Evolutionary conservation across 2,329 filamentous ascomycete genomes (phyloP).

Genomic region (Diaporthe eres): DNA sequence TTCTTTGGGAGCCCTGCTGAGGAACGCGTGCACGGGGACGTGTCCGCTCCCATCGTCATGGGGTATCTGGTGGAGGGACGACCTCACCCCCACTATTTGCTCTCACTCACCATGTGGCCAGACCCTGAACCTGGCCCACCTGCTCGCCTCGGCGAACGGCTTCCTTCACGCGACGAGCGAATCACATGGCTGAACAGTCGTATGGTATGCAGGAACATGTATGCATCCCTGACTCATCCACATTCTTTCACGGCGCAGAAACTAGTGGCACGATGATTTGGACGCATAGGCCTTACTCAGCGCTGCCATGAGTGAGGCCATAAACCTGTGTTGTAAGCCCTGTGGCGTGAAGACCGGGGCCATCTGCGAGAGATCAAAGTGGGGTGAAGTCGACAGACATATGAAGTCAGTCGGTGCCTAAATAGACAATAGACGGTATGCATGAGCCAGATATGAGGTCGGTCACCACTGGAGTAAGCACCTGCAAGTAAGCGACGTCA

Average conservation of each 20-base stretch:
- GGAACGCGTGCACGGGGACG: not conserved
- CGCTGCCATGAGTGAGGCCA: not conserved
- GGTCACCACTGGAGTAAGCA: not conserved
- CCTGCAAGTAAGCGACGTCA: not conserved
- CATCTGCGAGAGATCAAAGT: not conserved
- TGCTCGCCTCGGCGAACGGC: not conserved
- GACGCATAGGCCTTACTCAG: not conserved
- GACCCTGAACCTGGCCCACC: not conserved
- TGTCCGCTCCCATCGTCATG: not conserved
- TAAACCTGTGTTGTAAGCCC: not conserved
- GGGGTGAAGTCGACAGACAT: not conserved
- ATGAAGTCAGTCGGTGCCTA: not conserved
- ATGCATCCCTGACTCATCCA: not conserved
- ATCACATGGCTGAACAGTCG: not conserved
- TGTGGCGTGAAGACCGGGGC: not conserved
- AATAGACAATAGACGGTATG: not conserved
- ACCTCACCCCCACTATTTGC: not conserved
- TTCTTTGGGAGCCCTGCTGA: too few relatives aligned
- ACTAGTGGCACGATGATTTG: not conserved
- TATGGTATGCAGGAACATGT: not conserved
- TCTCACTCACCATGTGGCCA: not conserved
- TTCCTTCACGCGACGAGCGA: not conserved
- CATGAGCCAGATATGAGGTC: not conserved
- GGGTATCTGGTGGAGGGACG: not conserved
- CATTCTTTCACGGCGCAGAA: too few relatives aligned